Conservation (phyloP, 2,329 filamentous ascomycete species). For the Aspergillus awamori region DNA sequence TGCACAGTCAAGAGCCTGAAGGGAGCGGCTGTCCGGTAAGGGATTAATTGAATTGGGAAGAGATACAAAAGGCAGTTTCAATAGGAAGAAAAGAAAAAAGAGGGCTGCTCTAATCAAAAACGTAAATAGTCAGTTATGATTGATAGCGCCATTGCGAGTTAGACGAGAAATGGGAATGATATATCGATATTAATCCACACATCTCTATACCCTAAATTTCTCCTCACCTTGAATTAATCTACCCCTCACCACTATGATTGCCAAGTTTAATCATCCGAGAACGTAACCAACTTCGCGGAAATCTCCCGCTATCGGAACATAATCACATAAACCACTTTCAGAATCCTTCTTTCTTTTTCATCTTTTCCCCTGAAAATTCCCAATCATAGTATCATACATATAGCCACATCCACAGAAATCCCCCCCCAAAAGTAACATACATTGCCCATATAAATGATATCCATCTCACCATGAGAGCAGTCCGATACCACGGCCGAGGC, state of each 20-base stretch:
- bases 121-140: constrained; percentile 2
- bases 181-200: not conserved
- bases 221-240: too few relatives aligned
- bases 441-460: not conserved
- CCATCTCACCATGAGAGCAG: constrained; percentile 27
- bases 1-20: constrained; percentile 83
- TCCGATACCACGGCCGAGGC: constrained; percentile 39
- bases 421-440: too few relatives aligned
- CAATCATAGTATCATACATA: too few relatives aligned
- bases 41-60: constrained; percentile 21
- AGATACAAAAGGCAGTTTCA: constrained; percentile 2
- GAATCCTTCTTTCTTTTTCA: too few relatives aligned
- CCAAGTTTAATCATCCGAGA: too few relatives aligned
- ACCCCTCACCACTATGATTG: too few relatives aligned
- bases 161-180: constrained; percentile 2
- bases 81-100: not conserved
- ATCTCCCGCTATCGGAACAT: too few relatives aligned
- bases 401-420: too few relatives aligned
- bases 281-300: too few relatives aligned
- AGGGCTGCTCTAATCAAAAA: not conserved
- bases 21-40: constrained; percentile 78
- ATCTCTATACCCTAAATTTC: too few relatives aligned
- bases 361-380: too few relatives aligned
- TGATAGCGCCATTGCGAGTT: constrained; percentile 1
- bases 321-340: too few relatives aligned